Evolutionary conservation across 108 stramenopile species (phyloP), one percentile per base, ranked within the genome.

Genomic region (Parietichytrium sp.): DNA sequence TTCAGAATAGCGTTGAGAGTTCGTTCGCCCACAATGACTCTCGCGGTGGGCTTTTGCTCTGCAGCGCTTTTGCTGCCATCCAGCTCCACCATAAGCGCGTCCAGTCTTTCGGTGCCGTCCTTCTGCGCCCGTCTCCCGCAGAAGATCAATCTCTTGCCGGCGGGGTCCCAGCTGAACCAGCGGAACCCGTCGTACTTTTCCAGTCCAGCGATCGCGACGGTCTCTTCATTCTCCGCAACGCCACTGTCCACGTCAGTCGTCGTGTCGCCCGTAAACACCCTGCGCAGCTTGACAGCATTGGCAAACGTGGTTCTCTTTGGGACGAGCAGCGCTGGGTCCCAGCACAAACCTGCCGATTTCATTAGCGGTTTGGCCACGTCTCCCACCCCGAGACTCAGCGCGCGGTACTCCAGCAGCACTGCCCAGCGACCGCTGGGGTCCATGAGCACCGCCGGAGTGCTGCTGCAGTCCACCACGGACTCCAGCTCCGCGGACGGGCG

Each of bases 401-500:
- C 2, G 3, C 42, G 33, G 33, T 72, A 72, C 38, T 12, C 16
- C 15, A 38, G 29, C 3, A 72, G 38, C 16, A 72, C 61, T 6
- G 29, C 33, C 61, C 61, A 72, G 29, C 61, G 12, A 15, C 29
- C 61, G 8, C 8, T 45, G 38, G 61, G 61, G 42, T 72, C 61
- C 61, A 33, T n/a, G 42, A 72, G 10, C 16, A 72, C 38, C 38
- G 36, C 38, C 42, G 61, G 61, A n/a, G 36, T 42, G 38, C 45
- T 42, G 23, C 45, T 42, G 42, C 36, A 45, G 61, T 72, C 61
- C 61, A 72, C 23, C 61, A 72, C 61, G 42, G 38, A 42, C 61
- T 72, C 61, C 61, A 72, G 61, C 61, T 33, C 61, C 61, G 10
- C 61, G 61, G 38, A 45, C 38, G 61, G 61, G 20, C 61, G 61